Evolutionary conservation across 1,284 basidiomycete genomes (phyloP), one percentile per base, ranked within the genome.

Genomic region (Cryptococcus wingfieldii): DNA sequence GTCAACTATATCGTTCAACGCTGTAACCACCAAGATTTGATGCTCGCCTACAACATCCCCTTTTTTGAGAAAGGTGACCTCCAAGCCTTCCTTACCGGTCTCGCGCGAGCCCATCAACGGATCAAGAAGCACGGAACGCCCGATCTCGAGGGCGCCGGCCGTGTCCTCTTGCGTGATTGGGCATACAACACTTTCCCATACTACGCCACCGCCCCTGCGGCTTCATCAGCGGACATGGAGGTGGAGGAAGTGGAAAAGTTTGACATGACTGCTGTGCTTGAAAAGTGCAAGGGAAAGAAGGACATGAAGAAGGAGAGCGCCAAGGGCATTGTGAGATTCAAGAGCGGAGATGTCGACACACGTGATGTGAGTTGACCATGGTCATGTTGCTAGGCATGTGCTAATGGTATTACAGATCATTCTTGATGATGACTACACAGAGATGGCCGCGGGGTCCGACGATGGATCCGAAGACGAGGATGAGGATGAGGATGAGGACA

Each of bases 91-190:
- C 80, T 98, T 39, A 83, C 87, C 38, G 85, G 86, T 51, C 80
- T 97, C 38, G 92, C 94, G 1, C 85, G 93, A 42, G 82, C 86
- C 13, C 82, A 85, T 56, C 86, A 87, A 50, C 81, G 91, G 37
- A 79, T 93, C n/a, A 89, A 87, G 77, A 93, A 89, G 68, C 74
- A 89, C 84, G 86, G 84, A 63, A 90, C 89, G 50, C 81, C 84
- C 45, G 93, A 98, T 75, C 77, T 91, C 54, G 82, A 84, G 12
- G 85, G 84, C 23, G 89, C 93, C 2, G 88, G 90, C 9, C 86
- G 90, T 25, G 82, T 87, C 52, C 80, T 98, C 42, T 81, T 98
- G 44, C 86, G 89, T 27, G 94, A 98, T 77, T 98, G 94, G 94
- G 86, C 83, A 60, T 82, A 81, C 5, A 89, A 88, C 51, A 85